phyloP scores from a whole-genome alignment of 306 rosid genomes.

The Vigna radiata region DNA sequence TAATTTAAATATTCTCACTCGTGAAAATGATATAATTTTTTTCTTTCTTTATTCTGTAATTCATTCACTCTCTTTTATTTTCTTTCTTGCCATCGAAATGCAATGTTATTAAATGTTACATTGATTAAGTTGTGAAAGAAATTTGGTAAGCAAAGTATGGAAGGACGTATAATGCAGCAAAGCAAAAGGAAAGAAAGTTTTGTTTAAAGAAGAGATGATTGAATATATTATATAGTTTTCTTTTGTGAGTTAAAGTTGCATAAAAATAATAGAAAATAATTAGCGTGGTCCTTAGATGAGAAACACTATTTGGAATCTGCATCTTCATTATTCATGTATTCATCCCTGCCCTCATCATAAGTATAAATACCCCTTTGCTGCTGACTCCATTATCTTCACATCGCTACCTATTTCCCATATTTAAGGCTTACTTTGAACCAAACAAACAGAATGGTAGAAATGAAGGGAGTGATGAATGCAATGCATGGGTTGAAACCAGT shows the following conservation, averaged over 20 bases:
- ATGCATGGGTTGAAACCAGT: slow-evolving; percentile 46
- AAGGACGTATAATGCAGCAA: background rate
- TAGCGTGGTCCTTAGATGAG: background rate
- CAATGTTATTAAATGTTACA: too few relatives aligned
- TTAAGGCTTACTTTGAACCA: background rate
- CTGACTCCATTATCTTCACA: background rate
- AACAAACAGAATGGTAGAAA: background rate
- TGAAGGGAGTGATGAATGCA: slow-evolving; percentile 23
- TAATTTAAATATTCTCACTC: too few relatives aligned
- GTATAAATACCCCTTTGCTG: slow-evolving; percentile 34
- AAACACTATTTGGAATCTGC: slow-evolving; percentile 36
- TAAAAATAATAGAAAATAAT: slow-evolving; percentile 7
- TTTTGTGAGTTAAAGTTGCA: background rate
- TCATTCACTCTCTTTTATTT: too few relatives aligned
- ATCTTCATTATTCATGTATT: background rate
- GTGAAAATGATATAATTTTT: too few relatives aligned
- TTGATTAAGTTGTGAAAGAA: background rate
- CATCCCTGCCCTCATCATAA: background rate
- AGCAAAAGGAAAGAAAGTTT: background rate
- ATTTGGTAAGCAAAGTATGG: background rate
- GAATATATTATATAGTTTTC: background rate
- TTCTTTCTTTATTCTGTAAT: too few relatives aligned
- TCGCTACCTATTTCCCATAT: background rate
- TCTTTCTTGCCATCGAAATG: too few relatives aligned
- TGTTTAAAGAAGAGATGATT: background rate